These are phyloP conservation scores for Wallacemonas sp. DNA, from an alignment of 208 protist genomes.

Conservation along the genomic window DNA sequence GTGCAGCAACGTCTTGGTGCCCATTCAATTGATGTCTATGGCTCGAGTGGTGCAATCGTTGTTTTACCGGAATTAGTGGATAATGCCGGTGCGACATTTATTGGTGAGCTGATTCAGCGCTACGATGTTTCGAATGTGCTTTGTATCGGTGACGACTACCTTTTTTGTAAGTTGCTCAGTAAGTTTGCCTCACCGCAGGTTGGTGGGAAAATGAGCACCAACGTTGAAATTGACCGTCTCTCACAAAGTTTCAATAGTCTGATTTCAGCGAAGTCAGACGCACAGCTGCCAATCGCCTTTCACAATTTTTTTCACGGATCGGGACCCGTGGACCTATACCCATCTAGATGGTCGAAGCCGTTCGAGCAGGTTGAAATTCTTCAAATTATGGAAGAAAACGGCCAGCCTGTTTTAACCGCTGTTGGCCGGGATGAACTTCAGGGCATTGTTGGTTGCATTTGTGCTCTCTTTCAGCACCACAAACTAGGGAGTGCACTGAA, in stretches of 20 bases:
- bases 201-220: conserved; percentile 13
- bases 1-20: conserved; percentile 43
- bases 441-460: conserved; percentile 75
- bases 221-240: conserved; percentile 57
- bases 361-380: conserved; percentile 70
- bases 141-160: conserved; percentile 70
- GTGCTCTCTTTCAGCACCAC: conserved; percentile 53
- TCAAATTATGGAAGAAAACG: conserved; percentile 60
- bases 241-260: conserved; percentile 51
- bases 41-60: conserved; percentile 73
- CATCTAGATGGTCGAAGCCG: conserved; percentile 61
- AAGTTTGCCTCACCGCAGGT: conserved; percentile 26
- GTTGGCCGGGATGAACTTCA: conserved; percentile 64
- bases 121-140: conserved; percentile 71
- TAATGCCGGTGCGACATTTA: conserved; percentile 60
- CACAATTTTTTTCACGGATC: conserved; percentile 74
- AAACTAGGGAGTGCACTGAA: conserved; percentile 44
- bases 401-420: conserved; percentile 40
- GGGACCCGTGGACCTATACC: conserved; percentile 57
- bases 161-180: conserved; percentile 59
- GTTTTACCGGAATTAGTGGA: conserved; percentile 67
- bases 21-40: conserved; percentile 55
- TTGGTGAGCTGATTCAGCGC: conserved; percentile 57
- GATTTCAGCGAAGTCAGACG: conserved; percentile 23
- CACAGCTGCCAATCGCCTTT: conserved; percentile 41